Conservation (phyloP, 495 filamentous ascomycete genomes). For the Lepidopterella palustris region DNA sequence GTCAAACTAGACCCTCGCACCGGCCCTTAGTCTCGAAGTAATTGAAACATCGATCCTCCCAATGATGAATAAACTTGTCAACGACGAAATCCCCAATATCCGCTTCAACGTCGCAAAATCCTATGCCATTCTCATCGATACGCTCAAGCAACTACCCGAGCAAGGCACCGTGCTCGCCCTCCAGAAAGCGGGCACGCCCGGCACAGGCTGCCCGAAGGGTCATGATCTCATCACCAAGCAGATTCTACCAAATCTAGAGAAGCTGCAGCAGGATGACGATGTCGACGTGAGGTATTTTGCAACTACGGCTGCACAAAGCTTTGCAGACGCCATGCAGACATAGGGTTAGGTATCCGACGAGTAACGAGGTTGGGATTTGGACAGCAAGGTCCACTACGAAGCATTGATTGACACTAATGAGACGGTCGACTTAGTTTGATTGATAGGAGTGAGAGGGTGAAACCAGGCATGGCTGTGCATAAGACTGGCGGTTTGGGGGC, state of each 20-base stretch:
- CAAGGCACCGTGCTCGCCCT: slow-evolving; percentile 77
- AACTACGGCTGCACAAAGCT: slow-evolving; percentile 52
- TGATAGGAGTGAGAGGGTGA: slow-evolving; percentile 4
- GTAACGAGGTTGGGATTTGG: slow-evolving; percentile 4
- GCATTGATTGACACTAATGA: slow-evolving; percentile 25
- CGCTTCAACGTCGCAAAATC: slow-evolving; percentile 99
- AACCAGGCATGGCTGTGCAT: slow-evolving; percentile 7
- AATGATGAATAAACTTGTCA: slow-evolving; percentile 87
- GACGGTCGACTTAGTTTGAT: slow-evolving; percentile 9
- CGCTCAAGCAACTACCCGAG: slow-evolving; percentile 80
- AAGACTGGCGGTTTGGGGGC: neutral
- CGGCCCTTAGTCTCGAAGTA: slow-evolving; percentile 83
- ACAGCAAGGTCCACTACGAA: slow-evolving; percentile 19
- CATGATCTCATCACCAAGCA: slow-evolving; percentile 79
- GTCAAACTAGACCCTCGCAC: slow-evolving; percentile 69
- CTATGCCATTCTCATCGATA: slow-evolving; percentile 79
- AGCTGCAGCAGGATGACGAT: slow-evolving; percentile 91
- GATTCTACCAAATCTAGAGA: slow-evolving; percentile 85
- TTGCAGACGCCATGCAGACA: slow-evolving; percentile 29
- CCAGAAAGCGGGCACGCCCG: slow-evolving; percentile 61
- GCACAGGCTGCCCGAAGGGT: slow-evolving; percentile 60
- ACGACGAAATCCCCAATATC: slow-evolving; percentile 95
- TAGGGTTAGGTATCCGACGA: slow-evolving; percentile 6
- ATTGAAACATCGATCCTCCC: slow-evolving; percentile 90
- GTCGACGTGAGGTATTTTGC: slow-evolving; percentile 97